These are phyloP conservation scores for Pleurotus giganteus DNA, from an alignment of 768 basidiomycete genomes.

Conservation along the genomic window DNA sequence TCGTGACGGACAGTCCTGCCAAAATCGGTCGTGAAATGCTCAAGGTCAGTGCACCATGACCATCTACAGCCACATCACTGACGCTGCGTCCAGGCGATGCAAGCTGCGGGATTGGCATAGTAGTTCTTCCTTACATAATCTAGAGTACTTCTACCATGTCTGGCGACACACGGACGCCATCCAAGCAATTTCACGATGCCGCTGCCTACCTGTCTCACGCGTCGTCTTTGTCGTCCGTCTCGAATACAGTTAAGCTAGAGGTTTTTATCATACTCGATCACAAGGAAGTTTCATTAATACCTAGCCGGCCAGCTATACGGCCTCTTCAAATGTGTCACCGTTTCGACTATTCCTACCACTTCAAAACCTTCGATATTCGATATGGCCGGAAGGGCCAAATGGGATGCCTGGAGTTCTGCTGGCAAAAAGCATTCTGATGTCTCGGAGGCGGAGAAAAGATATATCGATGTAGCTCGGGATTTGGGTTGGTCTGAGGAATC, in stretches of 20 bases:
- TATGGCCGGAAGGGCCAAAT: slow-evolving; percentile 77
- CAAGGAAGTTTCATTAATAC: slow-evolving; percentile 29
- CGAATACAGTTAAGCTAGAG: slow-evolving; percentile 72
- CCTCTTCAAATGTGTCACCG: slow-evolving; percentile 74
- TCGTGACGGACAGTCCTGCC: slow-evolving; percentile 94
- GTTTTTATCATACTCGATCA: slow-evolving; percentile 38
- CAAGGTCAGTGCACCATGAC: slow-evolving; percentile 48
- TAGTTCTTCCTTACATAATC: slow-evolving; percentile 28
- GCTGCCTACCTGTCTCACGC: slow-evolving; percentile 62
- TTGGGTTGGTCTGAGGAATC: slow-evolving; percentile 75
- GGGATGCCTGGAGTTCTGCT: slow-evolving; percentile 74
- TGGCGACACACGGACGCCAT: slow-evolving; percentile 19
- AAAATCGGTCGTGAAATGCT: slow-evolving; percentile 91
- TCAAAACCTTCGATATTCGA: slow-evolving; percentile 77
- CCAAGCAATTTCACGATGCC: slow-evolving; percentile 52
- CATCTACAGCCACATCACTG: slow-evolving; percentile 1
- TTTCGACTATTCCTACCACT: slow-evolving; percentile 49
- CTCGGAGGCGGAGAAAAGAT: slow-evolving; percentile 56
- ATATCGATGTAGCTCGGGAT: slow-evolving; percentile 63
- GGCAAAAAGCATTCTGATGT: slow-evolving; percentile 43
- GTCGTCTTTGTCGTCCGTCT: slow-evolving; percentile 50
- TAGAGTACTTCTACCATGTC: slow-evolving; percentile 7
- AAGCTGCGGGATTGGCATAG: slow-evolving; percentile 58
- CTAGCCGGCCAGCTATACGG: slow-evolving; percentile 72
- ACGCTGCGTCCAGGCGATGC: slow-evolving; percentile 62